Evolutionary conservation across 2,329 filamentous ascomycete genomes (phyloP).

Genomic region (Aspergillus sojae): DNA sequence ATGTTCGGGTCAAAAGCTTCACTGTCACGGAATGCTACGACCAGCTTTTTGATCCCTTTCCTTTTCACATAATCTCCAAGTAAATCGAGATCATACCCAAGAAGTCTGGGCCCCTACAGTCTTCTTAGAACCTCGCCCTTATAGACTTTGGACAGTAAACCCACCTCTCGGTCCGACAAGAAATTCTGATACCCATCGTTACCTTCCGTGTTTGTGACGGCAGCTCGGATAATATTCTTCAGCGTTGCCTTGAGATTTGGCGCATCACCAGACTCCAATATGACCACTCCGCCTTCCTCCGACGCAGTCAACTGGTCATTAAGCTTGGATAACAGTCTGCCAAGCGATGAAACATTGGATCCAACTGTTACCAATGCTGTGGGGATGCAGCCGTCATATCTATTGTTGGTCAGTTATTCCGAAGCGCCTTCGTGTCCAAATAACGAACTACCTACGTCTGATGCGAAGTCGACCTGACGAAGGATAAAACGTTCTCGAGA

Average conservation of each 20-base stretch:
- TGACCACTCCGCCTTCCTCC: slow-evolving; percentile 40
- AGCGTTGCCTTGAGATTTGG: slow-evolving; percentile 50
- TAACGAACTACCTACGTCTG: slow-evolving; percentile 33
- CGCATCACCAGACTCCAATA: slow-evolving; percentile 48
- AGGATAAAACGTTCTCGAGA: slow-evolving; percentile 40
- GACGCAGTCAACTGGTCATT: slow-evolving; percentile 35
- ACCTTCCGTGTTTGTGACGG: slow-evolving; percentile 41
- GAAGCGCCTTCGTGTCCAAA: slow-evolving; percentile 2
- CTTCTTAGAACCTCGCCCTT: slow-evolving; percentile 2
- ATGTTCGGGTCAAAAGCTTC: slow-evolving; percentile 50
- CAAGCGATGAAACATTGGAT: slow-evolving; percentile 47
- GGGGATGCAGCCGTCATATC: slow-evolving; percentile 44
- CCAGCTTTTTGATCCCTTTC: slow-evolving; percentile 40
- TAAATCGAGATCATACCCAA: slow-evolving; percentile 51
- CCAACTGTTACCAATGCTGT: slow-evolving; percentile 47
- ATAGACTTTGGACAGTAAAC: slow-evolving; percentile 6
- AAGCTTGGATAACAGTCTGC: slow-evolving; percentile 40
- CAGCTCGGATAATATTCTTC: slow-evolving; percentile 49
- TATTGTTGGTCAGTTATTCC: slow-evolving; percentile 24
- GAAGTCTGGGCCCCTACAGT: slow-evolving; percentile 41
- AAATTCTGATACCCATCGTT: slow-evolving; percentile 44
- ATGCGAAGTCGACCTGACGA: slow-evolving; percentile 38
- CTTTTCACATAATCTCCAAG: slow-evolving; percentile 46
- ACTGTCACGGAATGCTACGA: slow-evolving; percentile 49
- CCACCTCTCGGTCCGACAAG: slow-evolving; percentile 42